These are phyloP conservation scores for Tripterygium wilfordii DNA, from an alignment of 177 flowering plant species.

Conservation along the genomic window DNA sequence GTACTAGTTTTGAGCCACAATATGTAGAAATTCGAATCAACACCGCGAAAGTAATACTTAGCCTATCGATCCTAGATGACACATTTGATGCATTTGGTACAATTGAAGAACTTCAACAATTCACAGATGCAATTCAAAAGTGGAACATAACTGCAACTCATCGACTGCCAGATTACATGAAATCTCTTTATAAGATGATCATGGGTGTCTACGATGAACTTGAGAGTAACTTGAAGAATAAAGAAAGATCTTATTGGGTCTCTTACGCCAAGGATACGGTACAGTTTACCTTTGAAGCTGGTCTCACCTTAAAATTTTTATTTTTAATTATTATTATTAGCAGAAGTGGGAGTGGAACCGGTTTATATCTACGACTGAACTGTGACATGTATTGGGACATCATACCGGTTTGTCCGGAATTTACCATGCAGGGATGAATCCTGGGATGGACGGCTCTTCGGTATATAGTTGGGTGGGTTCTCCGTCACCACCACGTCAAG, in stretches of 20 bases:
- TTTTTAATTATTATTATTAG: not conserved
- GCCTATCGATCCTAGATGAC: slow-evolving; percentile 16
- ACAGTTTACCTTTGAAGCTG: not conserved
- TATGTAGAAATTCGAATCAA: slow-evolving; percentile 7
- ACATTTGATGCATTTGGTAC: slow-evolving; percentile 22
- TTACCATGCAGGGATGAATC: too few relatives aligned
- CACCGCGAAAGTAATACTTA: slow-evolving; percentile 4
- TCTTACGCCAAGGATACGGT: slow-evolving; percentile 17
- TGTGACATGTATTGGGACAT: too few relatives aligned
- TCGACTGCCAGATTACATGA: slow-evolving; percentile 29
- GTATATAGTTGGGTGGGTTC: too few relatives aligned
- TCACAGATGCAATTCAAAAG: slow-evolving; percentile 24
- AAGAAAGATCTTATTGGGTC: slow-evolving; percentile 11
- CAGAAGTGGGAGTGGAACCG: too few relatives aligned
- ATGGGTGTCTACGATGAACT: slow-evolving; percentile 12
- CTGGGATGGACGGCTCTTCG: too few relatives aligned
- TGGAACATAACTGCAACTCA: slow-evolving; percentile 7
- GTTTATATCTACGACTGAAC: too few relatives aligned
- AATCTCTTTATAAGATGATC: slow-evolving; percentile 4
- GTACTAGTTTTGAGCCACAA: slow-evolving; percentile 16
- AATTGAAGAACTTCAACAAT: slow-evolving; percentile 17
- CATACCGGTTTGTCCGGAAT: too few relatives aligned
- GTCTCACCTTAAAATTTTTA: not conserved
- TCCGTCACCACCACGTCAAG: too few relatives aligned
- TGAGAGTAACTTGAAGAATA: slow-evolving; percentile 6